A percentile compares a stretch with the other conserved stretches of the same genome.
Evolutionary conservation across 2,329 filamentous ascomycete genomes (phyloP).

Genomic region (Sphaceloma murrayae): DNA sequence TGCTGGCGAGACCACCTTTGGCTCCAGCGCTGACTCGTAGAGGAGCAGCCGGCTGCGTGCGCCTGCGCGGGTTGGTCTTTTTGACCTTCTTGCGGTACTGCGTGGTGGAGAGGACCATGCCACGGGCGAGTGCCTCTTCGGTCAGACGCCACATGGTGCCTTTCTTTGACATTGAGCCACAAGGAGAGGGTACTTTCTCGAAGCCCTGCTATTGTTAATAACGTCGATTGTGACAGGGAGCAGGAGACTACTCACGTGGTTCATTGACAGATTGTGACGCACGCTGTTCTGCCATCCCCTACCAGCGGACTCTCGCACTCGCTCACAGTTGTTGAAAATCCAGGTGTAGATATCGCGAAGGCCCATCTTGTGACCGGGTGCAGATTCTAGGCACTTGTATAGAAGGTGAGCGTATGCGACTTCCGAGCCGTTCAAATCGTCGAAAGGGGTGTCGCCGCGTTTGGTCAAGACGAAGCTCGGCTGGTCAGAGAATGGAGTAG

Average conservation of each 20-base stretch:
- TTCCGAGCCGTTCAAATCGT: conserved; percentile 19
- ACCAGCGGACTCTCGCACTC: conserved; percentile 49
- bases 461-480: conserved; percentile 4
- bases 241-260: conserved; percentile 54
- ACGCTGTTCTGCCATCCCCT: conserved; percentile 92
- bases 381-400: conserved; percentile 61
- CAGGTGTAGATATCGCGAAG: conserved; percentile 84
- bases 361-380: conserved; percentile 58
- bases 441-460: conserved; percentile 16
- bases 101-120: conserved; percentile 73
- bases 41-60: conserved; percentile 14
- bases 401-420: conserved; percentile 67
- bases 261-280: conserved; percentile 93
- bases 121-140: conserved; percentile 58
- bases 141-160: conserved; percentile 69
- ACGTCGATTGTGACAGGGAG: background rate
- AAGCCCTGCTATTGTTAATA: conserved; percentile 40
- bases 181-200: conserved; percentile 40
- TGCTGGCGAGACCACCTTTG: conserved; percentile 16
- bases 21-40: conserved; percentile 18
- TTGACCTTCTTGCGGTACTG: conserved; percentile 39
- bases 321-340: conserved; percentile 74
- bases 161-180: conserved; percentile 47
- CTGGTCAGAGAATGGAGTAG: background rate
- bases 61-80: conserved; percentile 14